Evolutionary conservation across 2,329 filamentous ascomycete genomes (phyloP).

Genomic region (Fusarium humuli): DNA sequence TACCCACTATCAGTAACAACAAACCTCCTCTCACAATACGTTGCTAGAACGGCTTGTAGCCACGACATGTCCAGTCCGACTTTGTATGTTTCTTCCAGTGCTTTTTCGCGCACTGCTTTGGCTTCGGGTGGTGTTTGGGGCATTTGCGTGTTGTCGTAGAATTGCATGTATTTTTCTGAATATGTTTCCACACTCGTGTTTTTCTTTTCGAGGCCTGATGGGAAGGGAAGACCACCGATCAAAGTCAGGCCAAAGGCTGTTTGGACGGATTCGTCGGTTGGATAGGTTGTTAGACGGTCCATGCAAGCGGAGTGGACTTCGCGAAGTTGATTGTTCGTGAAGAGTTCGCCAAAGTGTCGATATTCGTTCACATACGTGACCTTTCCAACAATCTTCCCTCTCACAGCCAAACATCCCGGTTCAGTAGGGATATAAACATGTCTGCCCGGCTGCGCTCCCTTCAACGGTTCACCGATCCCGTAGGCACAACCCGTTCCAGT

Average conservation of each 20-base stretch:
- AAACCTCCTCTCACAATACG: constrained; percentile 35
- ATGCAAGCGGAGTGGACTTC: constrained; percentile 21
- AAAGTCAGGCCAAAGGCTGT: constrained; percentile 24
- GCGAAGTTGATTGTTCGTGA: background rate
- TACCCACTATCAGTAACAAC: constrained; percentile 26
- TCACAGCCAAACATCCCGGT: background rate
- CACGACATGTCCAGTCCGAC: constrained; percentile 19
- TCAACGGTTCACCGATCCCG: constrained; percentile 24
- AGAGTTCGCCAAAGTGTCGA: constrained; percentile 19
- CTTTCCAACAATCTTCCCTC: constrained; percentile 12
- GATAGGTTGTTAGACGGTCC: constrained; percentile 11
- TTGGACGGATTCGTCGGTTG: constrained; percentile 30
- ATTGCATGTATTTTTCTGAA: constrained; percentile 22
- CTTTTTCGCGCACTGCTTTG: background rate
- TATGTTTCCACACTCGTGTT: constrained; percentile 19
- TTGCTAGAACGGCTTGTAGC: background rate
- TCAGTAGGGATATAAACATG: constrained; percentile 5
- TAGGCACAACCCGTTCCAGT: constrained; percentile 33
- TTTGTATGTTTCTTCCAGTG: background rate
- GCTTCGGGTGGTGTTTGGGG: constrained; percentile 5
- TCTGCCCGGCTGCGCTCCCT: background rate
- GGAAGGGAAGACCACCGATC: constrained; percentile 18
- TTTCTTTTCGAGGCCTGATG: background rate
- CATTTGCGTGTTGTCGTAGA: constrained; percentile 11
- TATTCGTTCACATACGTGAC: constrained; percentile 26